Base-by-base conservation (phyloP, 148 eudicot genomes). In the Tetragonia tetragonoides region DNA sequence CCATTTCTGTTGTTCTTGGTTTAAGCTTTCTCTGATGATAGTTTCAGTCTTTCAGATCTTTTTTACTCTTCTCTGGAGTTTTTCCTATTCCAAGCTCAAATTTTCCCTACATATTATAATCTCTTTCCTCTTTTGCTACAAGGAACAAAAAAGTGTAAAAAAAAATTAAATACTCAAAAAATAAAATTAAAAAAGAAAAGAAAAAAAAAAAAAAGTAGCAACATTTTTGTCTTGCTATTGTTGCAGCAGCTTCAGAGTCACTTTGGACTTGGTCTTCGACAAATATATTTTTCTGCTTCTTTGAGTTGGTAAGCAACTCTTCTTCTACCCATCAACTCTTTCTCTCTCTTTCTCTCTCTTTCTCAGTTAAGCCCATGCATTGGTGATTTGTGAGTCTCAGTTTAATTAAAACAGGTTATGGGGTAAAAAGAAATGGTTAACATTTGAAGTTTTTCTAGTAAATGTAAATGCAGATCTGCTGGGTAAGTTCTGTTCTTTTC, bases 301-400 rank as follows among this genome's bases (percentile, higher is more conserved):
- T 76, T 70, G 72, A 53, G 70, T 81, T 81, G 83, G 83, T 81
- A 76, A 81, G 83, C 83, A 81, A 76, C 78, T 61, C 69, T 69
- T 42, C 83, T 80, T 75, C 75, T 80, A 46, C 82, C 70, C 78
- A 70, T 57, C 78, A 59, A 38, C 69, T 21, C 28, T 20, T 10
- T 46, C 73, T 53, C 63, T 47, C 57, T 21, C 20, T 65, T 53
- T 42, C 38, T 68, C 47, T 75, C 28, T 49, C 59, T 59, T 60
- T 68, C n/a, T 65, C 34, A 44, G 15, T 62, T 74, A 7, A 60
- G 28, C 5, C 15, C 44, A 40, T 20, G 21, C 57, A 28, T 72
- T 53, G 21, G 21, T 56, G 14, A 53, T 14, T 16, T 72, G 7
- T 63, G 39, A 42, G n/a, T 23, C 56, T 46, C 18, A 47, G 68